Conservation (phyloP, 2,329 filamentous ascomycete genomes). For the Aureobasidium sp. region DNA sequence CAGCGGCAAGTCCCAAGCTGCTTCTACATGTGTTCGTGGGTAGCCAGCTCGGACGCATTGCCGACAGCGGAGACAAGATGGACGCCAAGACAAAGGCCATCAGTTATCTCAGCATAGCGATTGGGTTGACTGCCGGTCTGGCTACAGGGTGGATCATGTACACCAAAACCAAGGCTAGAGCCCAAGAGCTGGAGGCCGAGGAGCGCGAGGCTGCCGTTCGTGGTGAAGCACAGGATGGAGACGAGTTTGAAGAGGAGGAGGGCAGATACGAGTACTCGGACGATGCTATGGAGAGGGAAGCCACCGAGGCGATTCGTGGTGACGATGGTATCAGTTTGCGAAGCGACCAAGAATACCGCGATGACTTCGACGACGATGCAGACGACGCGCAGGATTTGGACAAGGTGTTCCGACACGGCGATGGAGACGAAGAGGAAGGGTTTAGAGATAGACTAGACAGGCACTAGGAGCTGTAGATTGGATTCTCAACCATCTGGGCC, state of each 20-base stretch:
- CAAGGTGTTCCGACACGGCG: constrained; percentile 37
- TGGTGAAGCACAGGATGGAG: constrained; percentile 20
- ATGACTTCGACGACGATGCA: constrained; percentile 33
- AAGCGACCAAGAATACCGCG: constrained; percentile 39
- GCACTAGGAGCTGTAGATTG: neutral
- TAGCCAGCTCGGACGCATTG: constrained; percentile 68
- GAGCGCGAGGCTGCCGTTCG: constrained; percentile 29
- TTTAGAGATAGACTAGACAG: constrained; percentile 3
- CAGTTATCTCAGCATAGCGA: constrained; percentile 72
- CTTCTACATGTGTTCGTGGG: constrained; percentile 91
- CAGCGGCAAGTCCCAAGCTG: constrained; percentile 75
- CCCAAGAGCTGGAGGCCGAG: constrained; percentile 40
- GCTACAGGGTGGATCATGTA: constrained; percentile 82
- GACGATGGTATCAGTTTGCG: constrained; percentile 44
- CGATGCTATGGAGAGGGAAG: constrained; percentile 36
- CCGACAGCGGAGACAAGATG: constrained; percentile 80
- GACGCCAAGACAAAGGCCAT: constrained; percentile 65
- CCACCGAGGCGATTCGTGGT: constrained; percentile 34
- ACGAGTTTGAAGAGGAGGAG: constrained; percentile 24
- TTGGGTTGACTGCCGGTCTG: constrained; percentile 63
- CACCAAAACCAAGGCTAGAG: constrained; percentile 45
- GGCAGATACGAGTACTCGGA: constrained; percentile 36
- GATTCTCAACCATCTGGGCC: neutral
- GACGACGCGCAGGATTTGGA: constrained; percentile 35
- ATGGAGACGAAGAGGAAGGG: constrained; percentile 30